A percentile compares a stretch with the other conserved stretches of the same genome.
phyloP scores from a whole-genome alignment of 495 filamentous ascomycete species.

The Penicillium bovifimosum region DNA sequence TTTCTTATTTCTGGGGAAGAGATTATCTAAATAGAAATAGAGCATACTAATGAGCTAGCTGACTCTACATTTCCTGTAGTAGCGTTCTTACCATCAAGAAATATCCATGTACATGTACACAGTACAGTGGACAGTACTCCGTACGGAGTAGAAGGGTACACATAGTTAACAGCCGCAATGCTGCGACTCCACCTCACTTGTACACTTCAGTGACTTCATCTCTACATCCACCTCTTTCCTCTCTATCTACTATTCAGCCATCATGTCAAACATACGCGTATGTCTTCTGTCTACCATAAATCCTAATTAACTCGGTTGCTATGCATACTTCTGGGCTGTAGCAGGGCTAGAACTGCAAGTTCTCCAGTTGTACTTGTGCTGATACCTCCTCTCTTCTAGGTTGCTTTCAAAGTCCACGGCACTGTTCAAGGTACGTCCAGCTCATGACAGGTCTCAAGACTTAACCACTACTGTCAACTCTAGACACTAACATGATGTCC shows the following conservation, averaged over 20 bases:
- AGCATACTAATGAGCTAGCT: no score
- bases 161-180: not conserved
- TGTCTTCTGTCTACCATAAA: not conserved
- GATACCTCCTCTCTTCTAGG: conserved; percentile 21
- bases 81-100: no score
- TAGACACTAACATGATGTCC: conserved; percentile 5
- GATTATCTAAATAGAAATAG: no score
- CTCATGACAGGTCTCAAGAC: no score
- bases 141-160: no score
- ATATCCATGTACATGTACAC: no score
- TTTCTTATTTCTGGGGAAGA: no score
- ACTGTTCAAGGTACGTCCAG: conserved; percentile 44
- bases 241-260: not conserved
- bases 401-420: conserved; percentile 49
- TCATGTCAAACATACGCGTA: conserved; percentile 18
- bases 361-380: conserved; percentile 1
- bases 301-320: not conserved
- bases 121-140: no score
- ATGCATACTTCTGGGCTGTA: not conserved
- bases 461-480: not conserved
- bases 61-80: no score
- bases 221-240: not conserved
- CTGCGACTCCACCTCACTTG: not conserved
- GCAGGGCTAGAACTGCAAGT: no score
- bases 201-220: not conserved